Base-by-base conservation (phyloP, 192 early-diverging fungal species). In the Globomyces pollinis-pini region DNA sequence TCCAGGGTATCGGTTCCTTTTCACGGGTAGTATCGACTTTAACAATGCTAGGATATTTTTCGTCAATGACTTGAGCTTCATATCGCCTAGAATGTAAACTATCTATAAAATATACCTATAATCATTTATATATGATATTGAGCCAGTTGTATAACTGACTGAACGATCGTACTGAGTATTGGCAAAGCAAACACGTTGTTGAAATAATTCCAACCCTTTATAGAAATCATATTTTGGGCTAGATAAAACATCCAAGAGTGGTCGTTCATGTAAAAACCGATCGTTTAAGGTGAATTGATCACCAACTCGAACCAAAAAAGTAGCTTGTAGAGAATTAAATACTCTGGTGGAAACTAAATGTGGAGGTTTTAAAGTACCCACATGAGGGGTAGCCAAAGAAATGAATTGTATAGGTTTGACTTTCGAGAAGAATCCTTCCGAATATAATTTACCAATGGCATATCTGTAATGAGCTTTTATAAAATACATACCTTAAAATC, bases 361-460 rank as follows among this genome's bases (percentile, higher is more conserved):
- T 2, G 44, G 38, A 18, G 49, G 20, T 28, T 35, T 31, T 3
- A 28, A 36, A 6, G 66, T 68, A 1, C 78, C 78, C 0, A 73
- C 43, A 58, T 80, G 69, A n/a, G 78, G 78, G 12, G 67, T 59
- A 1, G 78, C 78, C 15, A 76, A 60, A 5, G 75, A 68, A 39
- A 70, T 67, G 44, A 71, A 80, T 32, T 69, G 54, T n/a, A 50
- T 18, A 16, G 77, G 74, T 0, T 9, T 24, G 26, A 66, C 61
- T 13, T 6, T 33, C 1, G 26, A 45, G 23, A 67, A 67, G 45
- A 66, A 38, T 32, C 66, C 61, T 6, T 30, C 55, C 0, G 70
- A 66, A 32, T 64, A 71, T 21, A 80, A 58, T 8, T 68, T 61
- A 16, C 78, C 78, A 36, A 73, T 51, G 0, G 66, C 71, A 57